Conservation (phyloP, 2,329 filamentous ascomycete genomes). For the Cladosporium sp. region DNA sequence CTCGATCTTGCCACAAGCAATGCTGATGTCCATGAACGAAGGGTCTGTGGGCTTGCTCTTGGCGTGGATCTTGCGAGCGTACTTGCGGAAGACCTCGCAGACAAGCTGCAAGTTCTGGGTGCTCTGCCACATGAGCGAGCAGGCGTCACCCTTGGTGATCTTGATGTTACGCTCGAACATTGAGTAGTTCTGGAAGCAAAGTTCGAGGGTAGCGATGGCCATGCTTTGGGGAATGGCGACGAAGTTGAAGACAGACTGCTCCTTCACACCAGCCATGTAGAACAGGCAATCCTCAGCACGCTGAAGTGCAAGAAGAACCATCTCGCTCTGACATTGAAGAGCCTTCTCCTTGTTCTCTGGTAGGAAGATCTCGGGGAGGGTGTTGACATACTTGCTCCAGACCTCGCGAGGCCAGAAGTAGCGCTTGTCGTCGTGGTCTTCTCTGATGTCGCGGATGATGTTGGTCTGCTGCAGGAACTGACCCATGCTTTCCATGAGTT, state of each 20-base stretch:
- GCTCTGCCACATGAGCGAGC: slow-evolving; percentile 85
- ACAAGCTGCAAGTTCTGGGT: slow-evolving; percentile 85
- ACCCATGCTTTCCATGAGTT: slow-evolving; percentile 92
- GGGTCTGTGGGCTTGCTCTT: slow-evolving; percentile 95
- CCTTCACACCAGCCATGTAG: slow-evolving; percentile 91
- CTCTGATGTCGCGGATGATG: slow-evolving; percentile 92
- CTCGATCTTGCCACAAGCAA: slow-evolving; percentile 89
- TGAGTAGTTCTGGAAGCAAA: slow-evolving; percentile 86
- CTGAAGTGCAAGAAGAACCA: slow-evolving; percentile 86
- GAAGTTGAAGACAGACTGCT: slow-evolving; percentile 99
- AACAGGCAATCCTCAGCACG: slow-evolving; percentile 93
- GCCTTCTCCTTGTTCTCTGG: slow-evolving; percentile 76
- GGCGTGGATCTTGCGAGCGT: slow-evolving; percentile 78
- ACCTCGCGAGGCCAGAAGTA: slow-evolving; percentile 96
- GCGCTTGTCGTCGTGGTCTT: slow-evolving; percentile 84
- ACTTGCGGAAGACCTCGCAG: slow-evolving; percentile 78
- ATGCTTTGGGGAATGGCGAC: slow-evolving; percentile 95
- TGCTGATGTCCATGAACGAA: slow-evolving; percentile 88
- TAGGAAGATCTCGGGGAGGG: slow-evolving; percentile 88
- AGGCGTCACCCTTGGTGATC: slow-evolving; percentile 93
- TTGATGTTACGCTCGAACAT: slow-evolving; percentile 90
- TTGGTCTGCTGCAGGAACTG: slow-evolving; percentile 98
- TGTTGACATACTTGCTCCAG: slow-evolving; percentile 91
- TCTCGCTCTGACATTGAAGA: slow-evolving; percentile 84
- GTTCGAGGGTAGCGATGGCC: slow-evolving; percentile 92